phyloP scores from a whole-genome alignment of 2,329 filamentous ascomycete species.

The Epichloe gansuensis region DNA sequence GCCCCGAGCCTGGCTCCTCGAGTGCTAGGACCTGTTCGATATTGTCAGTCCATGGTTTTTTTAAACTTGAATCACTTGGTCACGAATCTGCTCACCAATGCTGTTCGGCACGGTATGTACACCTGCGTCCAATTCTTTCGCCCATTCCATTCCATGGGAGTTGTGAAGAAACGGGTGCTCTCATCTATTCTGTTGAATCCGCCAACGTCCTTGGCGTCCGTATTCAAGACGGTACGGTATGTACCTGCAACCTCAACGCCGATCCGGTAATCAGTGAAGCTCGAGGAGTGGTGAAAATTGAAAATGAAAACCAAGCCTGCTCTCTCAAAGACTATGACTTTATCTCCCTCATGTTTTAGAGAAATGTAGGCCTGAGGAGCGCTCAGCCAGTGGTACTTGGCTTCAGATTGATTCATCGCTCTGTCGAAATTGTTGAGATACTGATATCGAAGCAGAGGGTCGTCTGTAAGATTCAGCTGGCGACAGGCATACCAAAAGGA shows the following conservation, averaged over 20 bases:
- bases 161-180: conserved; percentile 83
- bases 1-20: conserved; percentile 15
- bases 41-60: conserved; percentile 14
- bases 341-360: conserved; percentile 86
- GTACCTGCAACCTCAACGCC: conserved; percentile 76
- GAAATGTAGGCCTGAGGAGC: conserved; percentile 80
- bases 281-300: conserved; percentile 81
- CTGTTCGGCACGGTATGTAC: conserved; percentile 76
- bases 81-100: conserved; percentile 49
- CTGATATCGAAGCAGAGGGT: conserved; percentile 71
- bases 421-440: conserved; percentile 91
- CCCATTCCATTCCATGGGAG: conserved; percentile 78
- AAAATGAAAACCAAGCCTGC: conserved; percentile 86
- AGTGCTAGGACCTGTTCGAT: conserved; percentile 35
- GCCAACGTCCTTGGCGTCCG: conserved; percentile 65
- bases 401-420: conserved; percentile 78
- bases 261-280: conserved; percentile 85
- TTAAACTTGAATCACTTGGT: background rate
- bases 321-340: conserved; percentile 90
- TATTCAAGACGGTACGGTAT: conserved; percentile 76
- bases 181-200: conserved; percentile 69
- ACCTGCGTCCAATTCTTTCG: conserved; percentile 85
- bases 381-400: conserved; percentile 84
- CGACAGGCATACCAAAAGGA: conserved; percentile 91
- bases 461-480: conserved; percentile 86